Conservation (phyloP, 306 rosid genomes). For the Ormosia emarginata region DNA sequence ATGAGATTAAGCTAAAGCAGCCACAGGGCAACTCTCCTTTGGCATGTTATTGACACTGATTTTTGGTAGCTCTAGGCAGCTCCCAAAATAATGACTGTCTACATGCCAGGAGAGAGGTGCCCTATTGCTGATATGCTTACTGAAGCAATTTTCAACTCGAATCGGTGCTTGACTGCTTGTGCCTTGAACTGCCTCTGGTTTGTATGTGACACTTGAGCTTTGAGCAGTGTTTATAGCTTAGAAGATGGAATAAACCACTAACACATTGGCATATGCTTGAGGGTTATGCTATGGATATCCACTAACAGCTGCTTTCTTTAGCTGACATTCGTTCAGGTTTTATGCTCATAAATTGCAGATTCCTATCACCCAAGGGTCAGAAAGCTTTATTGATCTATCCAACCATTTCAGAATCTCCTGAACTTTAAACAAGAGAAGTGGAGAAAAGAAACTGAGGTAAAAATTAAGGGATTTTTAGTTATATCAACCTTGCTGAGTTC, state of each 20-base stretch:
- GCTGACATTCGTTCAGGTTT: background rate
- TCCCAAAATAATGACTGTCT: background rate
- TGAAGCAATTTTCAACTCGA: background rate
- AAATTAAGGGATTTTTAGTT: background rate
- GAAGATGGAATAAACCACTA: conserved; percentile 34
- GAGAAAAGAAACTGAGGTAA: conserved; percentile 7
- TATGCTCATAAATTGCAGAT: conserved; percentile 9
- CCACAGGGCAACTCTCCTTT: conserved; percentile 60
- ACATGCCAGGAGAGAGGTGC: conserved; percentile 38
- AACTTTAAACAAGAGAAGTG: background rate
- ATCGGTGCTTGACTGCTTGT: background rate
- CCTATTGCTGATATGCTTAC: conserved; percentile 36
- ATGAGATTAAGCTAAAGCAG: conserved; percentile 37
- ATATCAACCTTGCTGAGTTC: background rate
- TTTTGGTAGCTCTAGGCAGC: background rate
- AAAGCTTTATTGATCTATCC: background rate
- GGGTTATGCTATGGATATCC: conserved; percentile 28
- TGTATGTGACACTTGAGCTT: background rate
- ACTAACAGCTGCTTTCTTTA: background rate
- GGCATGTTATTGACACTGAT: conserved; percentile 29
- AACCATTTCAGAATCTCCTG: background rate
- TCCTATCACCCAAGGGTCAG: background rate
- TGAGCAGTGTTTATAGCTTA: background rate
- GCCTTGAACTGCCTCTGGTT: background rate
- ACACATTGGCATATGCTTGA: conserved; percentile 36